phyloP scores from a whole-genome alignment of 2,329 filamentous ascomycete species.

The Trichoderma pleuroti region DNA sequence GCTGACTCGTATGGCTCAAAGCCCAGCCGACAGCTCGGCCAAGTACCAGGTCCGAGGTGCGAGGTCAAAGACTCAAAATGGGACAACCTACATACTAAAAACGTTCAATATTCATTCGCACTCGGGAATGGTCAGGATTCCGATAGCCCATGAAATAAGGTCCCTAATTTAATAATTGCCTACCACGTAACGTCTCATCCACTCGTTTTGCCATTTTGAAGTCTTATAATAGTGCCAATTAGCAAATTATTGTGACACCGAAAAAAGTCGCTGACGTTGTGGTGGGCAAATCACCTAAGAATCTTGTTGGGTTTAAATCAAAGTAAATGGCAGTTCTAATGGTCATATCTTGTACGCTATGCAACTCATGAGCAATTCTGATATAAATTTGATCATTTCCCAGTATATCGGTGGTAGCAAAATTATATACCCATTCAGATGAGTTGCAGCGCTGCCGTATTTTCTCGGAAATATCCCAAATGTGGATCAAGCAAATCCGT shows the following conservation, averaged over 20 bases:
- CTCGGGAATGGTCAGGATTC: neutral
- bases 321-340: neutral
- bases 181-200: neutral
- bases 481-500: neutral
- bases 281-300: neutral
- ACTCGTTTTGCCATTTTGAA: neutral
- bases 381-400: neutral
- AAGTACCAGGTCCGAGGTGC: constrained; percentile 6
- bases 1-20: neutral
- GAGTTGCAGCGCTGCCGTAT: neutral
- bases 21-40: neutral
- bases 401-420: neutral
- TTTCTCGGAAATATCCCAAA: neutral
- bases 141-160: neutral
- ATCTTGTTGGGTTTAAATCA: neutral
- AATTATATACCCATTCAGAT: neutral
- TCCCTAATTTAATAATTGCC: neutral
- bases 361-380: neutral
- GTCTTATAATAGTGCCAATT: too few species aligned
- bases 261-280: neutral
- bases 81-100: neutral
- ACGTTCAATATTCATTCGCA: neutral
- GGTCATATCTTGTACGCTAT: neutral
- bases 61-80: neutral
- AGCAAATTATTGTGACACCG: too few species aligned